Evolutionary conservation across 2,329 filamentous ascomycete genomes (phyloP), one percentile per base, ranked within the genome.

Genomic region (Penicillium brevicompactum): DNA sequence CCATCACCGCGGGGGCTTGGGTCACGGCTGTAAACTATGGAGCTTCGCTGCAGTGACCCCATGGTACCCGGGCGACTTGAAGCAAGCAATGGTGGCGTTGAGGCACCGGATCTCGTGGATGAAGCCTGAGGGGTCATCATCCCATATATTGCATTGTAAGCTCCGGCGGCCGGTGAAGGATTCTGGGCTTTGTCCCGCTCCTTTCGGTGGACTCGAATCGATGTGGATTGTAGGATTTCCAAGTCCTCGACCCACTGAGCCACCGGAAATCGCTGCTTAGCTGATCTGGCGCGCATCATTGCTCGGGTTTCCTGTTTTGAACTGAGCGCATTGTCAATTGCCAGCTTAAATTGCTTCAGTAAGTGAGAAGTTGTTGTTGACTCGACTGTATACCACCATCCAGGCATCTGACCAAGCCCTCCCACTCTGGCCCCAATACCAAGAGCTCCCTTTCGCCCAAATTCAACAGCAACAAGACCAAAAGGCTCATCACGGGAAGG

Each of bases 351-450:
- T 66, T 88, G 86, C 44, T 83, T 81, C 51, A 88, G 76, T 42
- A 87, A 72, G 73, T 88, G 86, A 42, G 80, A 80, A 0, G 85
- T 86, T 1, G 83, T 83, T 5, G 80, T 85, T 0, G 84, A 87
- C 67, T 88, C 86, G 53, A 88, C 82, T 0, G 86, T 87, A 68
- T 84, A 88, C 86, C 86, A 88, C 82, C 85, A 88, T 22, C 86
- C 86, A 18, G 86, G 86, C 85, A 88, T 88, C 66, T 87, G 83
- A n/a, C 86, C 85, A 21, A 88, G 77, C 51, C 86, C 86, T 61
- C 86, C 86, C 37, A 88, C 86, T 51, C 85, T 79, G 37, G 85
- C 84, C 44, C 86, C 86, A 53, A 88, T 84, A 62, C 86, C 86
- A 42, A 88, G 77, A 18, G 86, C 86, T 63, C 86, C 86, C 68